Conservation (phyloP, 345 rosid species). For the Geranium rotundifolium region DNA sequence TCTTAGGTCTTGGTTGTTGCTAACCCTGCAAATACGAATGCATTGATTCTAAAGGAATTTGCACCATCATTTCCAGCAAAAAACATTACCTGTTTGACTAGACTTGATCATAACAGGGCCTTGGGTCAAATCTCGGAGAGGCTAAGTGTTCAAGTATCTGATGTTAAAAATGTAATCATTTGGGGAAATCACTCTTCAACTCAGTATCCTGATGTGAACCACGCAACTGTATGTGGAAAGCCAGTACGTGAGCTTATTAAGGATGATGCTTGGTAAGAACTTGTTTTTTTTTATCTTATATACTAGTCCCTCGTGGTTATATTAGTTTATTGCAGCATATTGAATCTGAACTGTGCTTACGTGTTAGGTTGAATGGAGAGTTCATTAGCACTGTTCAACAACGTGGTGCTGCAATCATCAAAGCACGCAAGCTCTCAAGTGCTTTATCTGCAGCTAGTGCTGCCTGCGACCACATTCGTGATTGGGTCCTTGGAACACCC, state of each 20-base stretch:
- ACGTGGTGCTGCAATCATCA: conserved; percentile 59
- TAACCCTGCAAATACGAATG: conserved; percentile 88
- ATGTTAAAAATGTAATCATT: conserved; percentile 58
- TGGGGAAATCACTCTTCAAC: conserved; percentile 97
- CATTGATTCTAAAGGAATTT: conserved; percentile 62
- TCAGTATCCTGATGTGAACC: conserved; percentile 77
- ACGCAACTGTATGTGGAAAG: conserved; percentile 43
- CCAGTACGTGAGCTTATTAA: conserved; percentile 35
- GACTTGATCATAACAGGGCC: conserved; percentile 84
- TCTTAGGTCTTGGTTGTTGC: conserved; percentile 56
- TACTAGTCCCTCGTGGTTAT: neutral
- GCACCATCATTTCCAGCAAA: conserved; percentile 73
- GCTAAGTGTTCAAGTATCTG: conserved; percentile 38
- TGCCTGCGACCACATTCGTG: conserved; percentile 76
- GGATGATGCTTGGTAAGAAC: conserved; percentile 46
- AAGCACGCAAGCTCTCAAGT: conserved; percentile 57
- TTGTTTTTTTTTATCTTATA: neutral
- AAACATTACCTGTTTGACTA: conserved; percentile 69
- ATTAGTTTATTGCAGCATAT: neutral
- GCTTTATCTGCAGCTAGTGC: conserved; percentile 82
- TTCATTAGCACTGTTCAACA: conserved; percentile 52
- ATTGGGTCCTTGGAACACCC: conserved; percentile 82
- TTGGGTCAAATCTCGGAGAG: conserved; percentile 57
- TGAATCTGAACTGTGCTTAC: neutral
- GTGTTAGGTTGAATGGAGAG: conserved; percentile 38